phyloP scores from a whole-genome alignment of 805 yeast genomes.

The Pichia eremophila region DNA sequence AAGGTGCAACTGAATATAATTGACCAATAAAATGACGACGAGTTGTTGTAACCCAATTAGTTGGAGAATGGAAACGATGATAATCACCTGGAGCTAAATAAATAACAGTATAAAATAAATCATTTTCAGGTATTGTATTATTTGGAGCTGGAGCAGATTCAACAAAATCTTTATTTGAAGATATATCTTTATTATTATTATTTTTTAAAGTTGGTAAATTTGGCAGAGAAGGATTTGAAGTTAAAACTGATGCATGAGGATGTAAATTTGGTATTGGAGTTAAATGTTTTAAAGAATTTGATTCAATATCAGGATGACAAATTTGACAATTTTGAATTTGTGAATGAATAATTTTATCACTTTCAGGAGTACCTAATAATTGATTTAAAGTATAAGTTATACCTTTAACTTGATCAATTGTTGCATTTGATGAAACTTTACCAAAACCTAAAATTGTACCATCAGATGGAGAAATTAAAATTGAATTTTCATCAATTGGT shows the following conservation, averaged over 20 bases:
- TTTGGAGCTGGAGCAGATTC: conserved; percentile 7
- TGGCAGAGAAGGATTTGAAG: background rate
- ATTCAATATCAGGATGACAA: background rate
- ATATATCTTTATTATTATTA: too few relatives aligned
- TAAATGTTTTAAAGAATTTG: background rate
- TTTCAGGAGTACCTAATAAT: conserved; percentile 54
- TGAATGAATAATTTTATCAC: conserved; percentile 37
- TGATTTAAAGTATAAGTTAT: conserved; percentile 87
- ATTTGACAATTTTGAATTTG: background rate
- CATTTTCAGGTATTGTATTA: conserved; percentile 32
- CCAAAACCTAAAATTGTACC: conserved; percentile 87
- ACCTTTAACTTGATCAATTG: conserved; percentile 95
- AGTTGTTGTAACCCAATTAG: conserved; percentile 88
- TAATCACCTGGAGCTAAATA: conserved; percentile 98
- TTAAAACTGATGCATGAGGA: background rate
- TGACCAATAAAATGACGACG: conserved; percentile 96
- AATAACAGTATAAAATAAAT: conserved; percentile 79
- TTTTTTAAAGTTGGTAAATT: background rate
- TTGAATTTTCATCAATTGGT: conserved; percentile 56
- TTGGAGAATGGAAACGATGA: conserved; percentile 94
- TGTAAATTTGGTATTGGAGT: background rate
- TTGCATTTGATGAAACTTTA: conserved; percentile 57
- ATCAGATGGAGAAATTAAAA: conserved; percentile 85
- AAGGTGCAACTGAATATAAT: conserved; percentile 92
- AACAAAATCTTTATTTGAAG: conserved; percentile 5